These are phyloP conservation scores for Rhododendron williamsianum DNA, from an alignment of 148 eudicot genomes.

Conservation along the genomic window DNA sequence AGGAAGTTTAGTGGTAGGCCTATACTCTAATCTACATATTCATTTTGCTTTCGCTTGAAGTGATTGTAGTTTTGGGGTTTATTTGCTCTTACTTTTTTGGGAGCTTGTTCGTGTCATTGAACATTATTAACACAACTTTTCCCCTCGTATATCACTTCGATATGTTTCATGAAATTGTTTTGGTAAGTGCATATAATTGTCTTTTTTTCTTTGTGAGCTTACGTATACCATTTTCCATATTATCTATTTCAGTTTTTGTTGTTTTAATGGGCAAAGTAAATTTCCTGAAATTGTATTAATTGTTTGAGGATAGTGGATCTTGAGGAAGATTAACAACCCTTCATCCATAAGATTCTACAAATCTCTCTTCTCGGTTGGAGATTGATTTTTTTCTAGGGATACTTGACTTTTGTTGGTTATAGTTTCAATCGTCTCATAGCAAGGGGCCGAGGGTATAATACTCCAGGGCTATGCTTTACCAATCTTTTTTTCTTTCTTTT, in stretches of 20 bases:
- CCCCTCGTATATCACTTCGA: neutral
- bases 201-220: neutral
- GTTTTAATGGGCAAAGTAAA: neutral
- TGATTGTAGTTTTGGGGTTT: neutral
- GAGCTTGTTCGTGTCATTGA: neutral
- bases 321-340: neutral
- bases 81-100: neutral
- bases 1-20: conserved; percentile 61
- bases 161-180: neutral
- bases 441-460: neutral
- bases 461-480: neutral
- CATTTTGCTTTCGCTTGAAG: neutral
- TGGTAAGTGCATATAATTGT: neutral
- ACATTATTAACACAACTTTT: neutral
- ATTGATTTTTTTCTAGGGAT: neutral
- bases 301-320: neutral
- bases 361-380: neutral
- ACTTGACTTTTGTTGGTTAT: neutral
- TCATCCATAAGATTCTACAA: neutral
- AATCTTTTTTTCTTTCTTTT: neutral
- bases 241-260: neutral
- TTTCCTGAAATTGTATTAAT: neutral
- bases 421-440: neutral
- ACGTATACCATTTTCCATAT: neutral
- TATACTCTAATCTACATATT: neutral